These are phyloP conservation scores for Sechiopsis laciniata DNA, from an alignment of 306 rosid species.

Conservation along the genomic window DNA sequence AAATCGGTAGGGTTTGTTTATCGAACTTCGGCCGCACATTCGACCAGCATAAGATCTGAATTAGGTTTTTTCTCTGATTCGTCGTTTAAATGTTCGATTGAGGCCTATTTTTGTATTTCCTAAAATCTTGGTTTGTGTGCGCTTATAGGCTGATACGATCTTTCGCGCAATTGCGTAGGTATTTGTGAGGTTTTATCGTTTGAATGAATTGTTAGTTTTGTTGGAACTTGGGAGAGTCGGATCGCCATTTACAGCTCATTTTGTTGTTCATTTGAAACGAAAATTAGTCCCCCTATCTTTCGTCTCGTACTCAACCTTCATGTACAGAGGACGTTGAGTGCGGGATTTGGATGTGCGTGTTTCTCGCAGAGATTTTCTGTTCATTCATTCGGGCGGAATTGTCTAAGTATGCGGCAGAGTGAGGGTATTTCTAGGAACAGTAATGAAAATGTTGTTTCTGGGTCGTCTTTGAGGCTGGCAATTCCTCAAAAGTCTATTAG, in stretches of 20 bases:
- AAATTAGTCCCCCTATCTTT: not conserved
- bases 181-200: slow-evolving; percentile 16
- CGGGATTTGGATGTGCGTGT: slow-evolving; percentile 21
- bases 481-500: slow-evolving; percentile 70
- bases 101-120: not conserved
- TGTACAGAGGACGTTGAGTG: slow-evolving; percentile 20
- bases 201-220: slow-evolving; percentile 7
- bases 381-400: slow-evolving; percentile 11
- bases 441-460: slow-evolving; percentile 28
- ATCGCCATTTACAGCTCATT: slow-evolving; percentile 7
- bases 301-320: slow-evolving; percentile 16
- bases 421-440: slow-evolving; percentile 60
- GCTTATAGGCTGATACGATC: slow-evolving; percentile 11
- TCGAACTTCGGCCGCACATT: slow-evolving; percentile 2
- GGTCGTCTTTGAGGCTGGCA: slow-evolving; percentile 46
- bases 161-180: slow-evolving; percentile 12
- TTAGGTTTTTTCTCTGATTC: not conserved
- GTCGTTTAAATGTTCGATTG: not conserved
- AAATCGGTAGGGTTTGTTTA: slow-evolving; percentile 14
- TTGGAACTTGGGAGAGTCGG: slow-evolving; percentile 15
- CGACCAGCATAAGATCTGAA: slow-evolving; percentile 17
- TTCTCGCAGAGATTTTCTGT: slow-evolving; percentile 16
- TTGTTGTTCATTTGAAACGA: not conserved
- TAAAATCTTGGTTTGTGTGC: slow-evolving; percentile 13
- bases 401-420: slow-evolving; percentile 61